Conservation (phyloP, 2,329 filamentous ascomycete species). For the Cercospora nicotianae region DNA sequence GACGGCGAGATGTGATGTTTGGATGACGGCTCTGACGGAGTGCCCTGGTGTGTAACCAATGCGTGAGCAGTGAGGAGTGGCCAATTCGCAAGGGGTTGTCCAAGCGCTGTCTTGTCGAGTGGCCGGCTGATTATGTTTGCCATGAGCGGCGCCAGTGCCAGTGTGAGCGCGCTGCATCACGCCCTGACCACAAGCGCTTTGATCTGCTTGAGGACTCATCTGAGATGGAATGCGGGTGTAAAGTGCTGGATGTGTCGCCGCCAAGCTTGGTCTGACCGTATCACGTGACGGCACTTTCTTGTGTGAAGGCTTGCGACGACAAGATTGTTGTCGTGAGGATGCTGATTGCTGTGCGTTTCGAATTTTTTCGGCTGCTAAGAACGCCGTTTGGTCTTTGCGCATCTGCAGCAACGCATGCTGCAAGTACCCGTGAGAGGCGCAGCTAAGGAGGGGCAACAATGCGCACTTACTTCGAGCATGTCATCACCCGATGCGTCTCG, state of each 20-base stretch:
- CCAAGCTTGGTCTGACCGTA: slow-evolving; percentile 6
- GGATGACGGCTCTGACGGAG: not conserved
- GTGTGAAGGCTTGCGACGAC: not conserved
- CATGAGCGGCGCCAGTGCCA: not conserved
- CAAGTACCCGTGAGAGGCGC: slow-evolving; percentile 17
- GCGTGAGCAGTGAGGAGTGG: not conserved
- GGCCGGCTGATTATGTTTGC: not conserved
- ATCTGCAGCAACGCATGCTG: slow-evolving; percentile 22
- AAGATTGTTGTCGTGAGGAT: slow-evolving; percentile 7
- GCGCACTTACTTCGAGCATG: slow-evolving; percentile 23
- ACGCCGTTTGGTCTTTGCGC: slow-evolving; percentile 16
- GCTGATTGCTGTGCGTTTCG: slow-evolving; percentile 4
- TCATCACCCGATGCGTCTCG: slow-evolving; percentile 2
- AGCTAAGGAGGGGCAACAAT: slow-evolving; percentile 11
- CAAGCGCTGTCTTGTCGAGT: not conserved
- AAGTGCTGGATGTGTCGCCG: slow-evolving; percentile 20
- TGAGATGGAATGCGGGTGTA: slow-evolving; percentile 7
- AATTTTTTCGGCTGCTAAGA: not conserved
- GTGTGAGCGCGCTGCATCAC: not conserved
- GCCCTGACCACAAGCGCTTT: not conserved
- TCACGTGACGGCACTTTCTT: slow-evolving; percentile 15
- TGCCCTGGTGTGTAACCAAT: not conserved
- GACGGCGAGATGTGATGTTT: not conserved
- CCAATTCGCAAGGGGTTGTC: not conserved
- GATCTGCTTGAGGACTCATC: not conserved